Percentiles rank a stretch among this genome's conserved stretches.
Evolutionary conservation across 768 basidiomycete species (phyloP).

Genomic region (Tylopilus vinaceipallidus): DNA sequence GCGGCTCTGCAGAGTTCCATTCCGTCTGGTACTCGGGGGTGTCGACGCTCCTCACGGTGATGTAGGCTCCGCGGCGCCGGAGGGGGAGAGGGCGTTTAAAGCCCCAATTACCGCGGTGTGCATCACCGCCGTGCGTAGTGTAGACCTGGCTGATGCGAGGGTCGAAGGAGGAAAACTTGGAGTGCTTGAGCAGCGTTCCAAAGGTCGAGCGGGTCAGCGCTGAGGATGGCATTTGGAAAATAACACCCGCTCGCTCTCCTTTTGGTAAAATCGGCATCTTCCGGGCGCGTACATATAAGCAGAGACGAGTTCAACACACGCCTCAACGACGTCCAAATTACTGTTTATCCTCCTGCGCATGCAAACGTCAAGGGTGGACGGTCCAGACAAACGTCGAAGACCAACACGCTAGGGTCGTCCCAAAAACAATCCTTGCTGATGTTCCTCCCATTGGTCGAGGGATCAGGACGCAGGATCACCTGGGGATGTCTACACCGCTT

Average conservation of each 20-base stretch:
- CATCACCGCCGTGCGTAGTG: slow-evolving; percentile 63
- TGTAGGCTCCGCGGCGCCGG: slow-evolving; percentile 58
- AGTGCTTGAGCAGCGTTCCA: slow-evolving; percentile 71
- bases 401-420: slow-evolving; percentile 40
- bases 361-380: slow-evolving; percentile 55
- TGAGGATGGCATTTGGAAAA: slow-evolving; percentile 16
- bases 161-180: slow-evolving; percentile 80
- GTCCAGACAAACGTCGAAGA: slow-evolving; percentile 94
- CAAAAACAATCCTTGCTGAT: slow-evolving; percentile 93
- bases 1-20: slow-evolving; percentile 66
- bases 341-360: slow-evolving; percentile 57
- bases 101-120: slow-evolving; percentile 80
- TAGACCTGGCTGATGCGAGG: slow-evolving; percentile 78
- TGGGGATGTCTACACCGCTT: slow-evolving; percentile 66
- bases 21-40: slow-evolving; percentile 73
- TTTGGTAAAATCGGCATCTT: slow-evolving; percentile 18
- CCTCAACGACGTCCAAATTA: slow-evolving; percentile 80
- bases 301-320: slow-evolving; percentile 7
- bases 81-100: slow-evolving; percentile 79
- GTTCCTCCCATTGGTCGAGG: slow-evolving; percentile 89
- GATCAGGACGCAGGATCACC: slow-evolving; percentile 91
- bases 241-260: background rate
- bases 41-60: slow-evolving; percentile 69
- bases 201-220: slow-evolving; percentile 61
- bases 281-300: slow-evolving; percentile 34